Conservation (phyloP, 1,284 basidiomycete species). For the Serendipita sp. region DNA sequence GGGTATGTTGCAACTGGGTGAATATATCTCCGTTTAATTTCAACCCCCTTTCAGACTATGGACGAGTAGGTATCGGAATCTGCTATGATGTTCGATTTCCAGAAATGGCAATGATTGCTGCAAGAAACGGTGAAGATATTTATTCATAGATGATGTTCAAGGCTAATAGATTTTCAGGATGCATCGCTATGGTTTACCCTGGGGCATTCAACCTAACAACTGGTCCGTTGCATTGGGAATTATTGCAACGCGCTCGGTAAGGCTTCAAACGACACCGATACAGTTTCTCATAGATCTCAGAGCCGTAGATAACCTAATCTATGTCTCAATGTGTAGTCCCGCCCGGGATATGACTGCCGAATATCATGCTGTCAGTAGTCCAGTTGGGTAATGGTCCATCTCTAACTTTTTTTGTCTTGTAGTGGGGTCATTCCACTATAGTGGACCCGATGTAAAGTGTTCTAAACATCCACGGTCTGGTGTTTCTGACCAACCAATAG, state of each 20-base stretch:
- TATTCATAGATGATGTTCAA: neutral
- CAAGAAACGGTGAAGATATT: conserved; percentile 52
- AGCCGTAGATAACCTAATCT: conserved; percentile 93
- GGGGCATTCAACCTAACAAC: conserved; percentile 82
- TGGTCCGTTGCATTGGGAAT: conserved; percentile 92
- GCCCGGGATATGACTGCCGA: conserved; percentile 69
- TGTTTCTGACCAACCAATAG: conserved; percentile 25
- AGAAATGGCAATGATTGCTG: conserved; percentile 84
- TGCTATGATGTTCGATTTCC: conserved; percentile 93
- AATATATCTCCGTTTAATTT: neutral
- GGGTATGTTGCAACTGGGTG: conserved; percentile 29
- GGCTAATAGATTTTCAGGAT: conserved; percentile 35
- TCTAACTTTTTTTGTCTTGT: conserved; percentile 7
- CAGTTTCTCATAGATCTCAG: conserved; percentile 28
- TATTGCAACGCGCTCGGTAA: conserved; percentile 76
- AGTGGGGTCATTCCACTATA: conserved; percentile 86
- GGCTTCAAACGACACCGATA: neutral
- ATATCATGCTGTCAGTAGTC: conserved; percentile 67
- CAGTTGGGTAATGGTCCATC: neutral
- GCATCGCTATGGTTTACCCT: conserved; percentile 83
- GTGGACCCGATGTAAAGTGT: conserved; percentile 71
- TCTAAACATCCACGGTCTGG: conserved; percentile 11
- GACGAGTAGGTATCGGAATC: conserved; percentile 80
- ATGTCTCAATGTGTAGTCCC: conserved; percentile 89
- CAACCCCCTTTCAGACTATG: conserved; percentile 48